A percentile compares a stretch with the other conserved stretches of the same genome.
Conservation (phyloP, 2,329 filamentous ascomycete genomes). For the Pseudonectria buxi region DNA sequence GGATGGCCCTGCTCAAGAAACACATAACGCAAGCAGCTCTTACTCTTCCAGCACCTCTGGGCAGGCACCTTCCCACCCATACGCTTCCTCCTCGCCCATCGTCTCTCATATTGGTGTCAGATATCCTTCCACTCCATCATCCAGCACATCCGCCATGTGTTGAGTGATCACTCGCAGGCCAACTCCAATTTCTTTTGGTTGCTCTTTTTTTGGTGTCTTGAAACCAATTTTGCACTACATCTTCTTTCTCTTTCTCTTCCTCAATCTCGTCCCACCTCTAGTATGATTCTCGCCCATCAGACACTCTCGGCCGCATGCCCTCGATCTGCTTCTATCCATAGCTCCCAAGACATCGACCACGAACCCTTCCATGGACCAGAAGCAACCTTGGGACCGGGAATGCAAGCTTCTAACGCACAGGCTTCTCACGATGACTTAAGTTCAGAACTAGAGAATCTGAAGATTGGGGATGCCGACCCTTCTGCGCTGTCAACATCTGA, state of each 20-base stretch:
- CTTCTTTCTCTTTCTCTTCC: constrained; percentile 26
- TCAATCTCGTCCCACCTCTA: constrained; percentile 17
- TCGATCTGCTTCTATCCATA: constrained; percentile 32
- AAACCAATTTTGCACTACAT: constrained; percentile 25
- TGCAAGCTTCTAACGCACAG: constrained; percentile 1
- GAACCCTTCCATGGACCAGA: constrained; percentile 17
- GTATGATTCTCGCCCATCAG: constrained; percentile 29
- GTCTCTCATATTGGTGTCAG: constrained; percentile 4
- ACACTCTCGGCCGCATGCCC: constrained; percentile 25
- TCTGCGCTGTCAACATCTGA: constrained; percentile 36
- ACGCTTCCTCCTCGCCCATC: not conserved
- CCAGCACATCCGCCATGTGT: constrained; percentile 31
- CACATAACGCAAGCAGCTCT: no score
- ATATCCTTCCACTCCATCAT: constrained; percentile 22
- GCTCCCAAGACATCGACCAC: constrained; percentile 33
- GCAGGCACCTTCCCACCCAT: constrained; percentile 1
- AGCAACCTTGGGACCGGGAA: constrained; percentile 1
- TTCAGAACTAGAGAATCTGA: constrained; percentile 14
- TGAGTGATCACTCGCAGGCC: constrained; percentile 22
- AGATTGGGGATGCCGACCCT: constrained; percentile 24
- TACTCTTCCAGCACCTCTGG: no score
- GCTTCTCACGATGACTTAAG: constrained; percentile 28
- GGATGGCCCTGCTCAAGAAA: no score
- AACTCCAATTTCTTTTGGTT: constrained; percentile 16
- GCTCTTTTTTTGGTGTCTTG: constrained; percentile 39